These are phyloP conservation scores for Venturia carpophila DNA, from an alignment of 2,329 filamentous ascomycete species.

Conservation along the genomic window DNA sequence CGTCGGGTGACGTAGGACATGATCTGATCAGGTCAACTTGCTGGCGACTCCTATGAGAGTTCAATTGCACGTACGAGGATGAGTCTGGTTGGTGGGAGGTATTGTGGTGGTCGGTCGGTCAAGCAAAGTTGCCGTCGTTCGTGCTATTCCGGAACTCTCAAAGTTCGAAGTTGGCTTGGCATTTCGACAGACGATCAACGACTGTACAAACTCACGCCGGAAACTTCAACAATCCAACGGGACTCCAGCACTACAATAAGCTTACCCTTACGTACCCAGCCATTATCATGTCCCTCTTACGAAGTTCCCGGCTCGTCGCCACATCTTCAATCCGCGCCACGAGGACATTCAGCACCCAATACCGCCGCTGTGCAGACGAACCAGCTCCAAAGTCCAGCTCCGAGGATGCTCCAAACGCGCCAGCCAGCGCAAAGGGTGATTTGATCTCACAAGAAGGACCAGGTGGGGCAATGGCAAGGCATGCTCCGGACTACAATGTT, in stretches of 20 bases:
- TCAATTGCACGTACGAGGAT: constrained; percentile 3
- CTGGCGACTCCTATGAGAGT: neutral
- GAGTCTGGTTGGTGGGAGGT: neutral
- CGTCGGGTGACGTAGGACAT: constrained; percentile 92
- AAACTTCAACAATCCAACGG: neutral
- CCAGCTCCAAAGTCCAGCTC: constrained; percentile 12
- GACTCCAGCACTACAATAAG: neutral
- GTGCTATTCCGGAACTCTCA: neutral
- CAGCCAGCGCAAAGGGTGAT: constrained; percentile 1
- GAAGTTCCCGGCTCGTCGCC: constrained; percentile 27
- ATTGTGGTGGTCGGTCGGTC: neutral
- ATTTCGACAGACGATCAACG: neutral
- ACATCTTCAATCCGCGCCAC: neutral
- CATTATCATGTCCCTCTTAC: constrained; percentile 56
- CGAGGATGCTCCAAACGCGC: constrained; percentile 1
- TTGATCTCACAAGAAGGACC: constrained; percentile 11
- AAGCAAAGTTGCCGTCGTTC: constrained; percentile 3
- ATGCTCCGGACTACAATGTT: constrained; percentile 74
- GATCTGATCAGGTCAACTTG: constrained; percentile 27
- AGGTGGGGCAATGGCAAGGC: constrained; percentile 40
- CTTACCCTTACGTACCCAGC: neutral
- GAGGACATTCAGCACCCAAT: constrained; percentile 5
- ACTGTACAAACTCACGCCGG: neutral
- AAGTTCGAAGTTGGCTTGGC: neutral
- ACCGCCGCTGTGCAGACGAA: constrained; percentile 8